phyloP scores from a whole-genome alignment of 805 yeast genomes.

The Ogataea corticis region DNA sequence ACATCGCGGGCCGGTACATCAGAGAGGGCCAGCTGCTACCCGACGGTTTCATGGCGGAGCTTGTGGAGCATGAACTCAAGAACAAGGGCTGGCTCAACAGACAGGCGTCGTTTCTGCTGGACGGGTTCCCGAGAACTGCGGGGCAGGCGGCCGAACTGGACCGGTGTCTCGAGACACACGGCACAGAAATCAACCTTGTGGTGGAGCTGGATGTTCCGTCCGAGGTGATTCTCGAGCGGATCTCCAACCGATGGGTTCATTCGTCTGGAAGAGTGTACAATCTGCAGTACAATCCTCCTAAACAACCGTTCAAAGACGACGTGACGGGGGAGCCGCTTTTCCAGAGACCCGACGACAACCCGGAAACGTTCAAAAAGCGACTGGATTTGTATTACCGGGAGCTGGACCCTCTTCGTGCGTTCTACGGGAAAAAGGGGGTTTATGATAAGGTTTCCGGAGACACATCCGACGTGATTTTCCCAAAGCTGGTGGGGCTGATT shows the following conservation, averaged over 20 bases:
- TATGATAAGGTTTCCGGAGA: slow-evolving; percentile 65
- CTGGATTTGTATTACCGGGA: slow-evolving; percentile 60
- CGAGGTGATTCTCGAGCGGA: slow-evolving; percentile 74
- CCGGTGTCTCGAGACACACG: slow-evolving; percentile 36
- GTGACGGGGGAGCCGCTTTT: slow-evolving; percentile 83
- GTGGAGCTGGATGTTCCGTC: slow-evolving; percentile 88
- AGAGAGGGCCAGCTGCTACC: slow-evolving; percentile 70
- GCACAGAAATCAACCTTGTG: slow-evolving; percentile 64
- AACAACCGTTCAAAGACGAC: slow-evolving; percentile 77
- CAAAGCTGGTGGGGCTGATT: slow-evolving; percentile 54
- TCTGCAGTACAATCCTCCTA: slow-evolving; percentile 86
- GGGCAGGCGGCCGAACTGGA: slow-evolving; percentile 68
- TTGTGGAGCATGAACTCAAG: slow-evolving; percentile 54
- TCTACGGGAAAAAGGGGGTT: slow-evolving; percentile 51
- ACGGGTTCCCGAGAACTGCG: slow-evolving; percentile 88
- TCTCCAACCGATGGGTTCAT: slow-evolving; percentile 85
- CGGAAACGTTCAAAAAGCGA: slow-evolving; percentile 67
- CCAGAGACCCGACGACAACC: slow-evolving; percentile 82
- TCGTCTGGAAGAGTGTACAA: slow-evolving; percentile 88
- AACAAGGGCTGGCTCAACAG: slow-evolving; percentile 43
- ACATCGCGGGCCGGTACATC: slow-evolving; percentile 55
- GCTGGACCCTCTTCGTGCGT: slow-evolving; percentile 64
- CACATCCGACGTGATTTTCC: slow-evolving; percentile 82
- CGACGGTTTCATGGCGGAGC: slow-evolving; percentile 61
- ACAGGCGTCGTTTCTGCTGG: slow-evolving; percentile 68